Evolutionary conservation across 2,329 filamentous ascomycete genomes (phyloP), one percentile per base, ranked within the genome.

Genomic region (Aspergillus puulaauensis): DNA sequence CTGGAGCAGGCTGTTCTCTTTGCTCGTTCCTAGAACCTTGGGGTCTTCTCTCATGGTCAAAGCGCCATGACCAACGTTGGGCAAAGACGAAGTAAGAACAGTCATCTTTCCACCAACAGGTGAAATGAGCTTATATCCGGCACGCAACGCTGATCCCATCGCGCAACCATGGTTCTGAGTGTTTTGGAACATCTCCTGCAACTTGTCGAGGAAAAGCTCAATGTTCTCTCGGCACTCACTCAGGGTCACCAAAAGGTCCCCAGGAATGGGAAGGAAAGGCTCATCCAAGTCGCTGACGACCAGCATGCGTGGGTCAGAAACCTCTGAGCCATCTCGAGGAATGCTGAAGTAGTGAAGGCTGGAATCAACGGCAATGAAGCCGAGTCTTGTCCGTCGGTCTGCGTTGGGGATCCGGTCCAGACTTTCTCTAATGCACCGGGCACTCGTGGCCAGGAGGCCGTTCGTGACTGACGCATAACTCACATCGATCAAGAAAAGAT

Each of bases 361-460:
- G 12, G 91, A 92, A 77, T 99, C 95, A 23, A 98, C 92, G 7
- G 93, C 93, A 73, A 99, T 89, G 75, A 99, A 99, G 31, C 95
- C 95, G 55, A 99, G 83, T 59, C 93, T 86, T 40, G 95, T 98
- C 67, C 95, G 86, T 61, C 93, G 86, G 73, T 98, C 95, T 23
- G 93, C 93, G 75, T 99, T 98, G n/a, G 95, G 95, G 84, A 99
- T 97, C 76, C 93, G 85, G 77, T 96, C 93, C 56, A 99, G 83
- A 70, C 93, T 96, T 75, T 98, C 95, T 70, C 96, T 82, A 67
- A 99, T 97, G 63, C 93, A 96, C 67, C 95, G 86, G 57, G 95
- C 93, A 61, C 89, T 91, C 9, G 95, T 98, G 50, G 95, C 95
- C 59, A 98, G 81, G 33, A 99, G 86, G 49, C 95, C 95, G 63